phyloP scores from a whole-genome alignment of 108 stramenopile genomes.

The Nitzschia inconspicua region DNA sequence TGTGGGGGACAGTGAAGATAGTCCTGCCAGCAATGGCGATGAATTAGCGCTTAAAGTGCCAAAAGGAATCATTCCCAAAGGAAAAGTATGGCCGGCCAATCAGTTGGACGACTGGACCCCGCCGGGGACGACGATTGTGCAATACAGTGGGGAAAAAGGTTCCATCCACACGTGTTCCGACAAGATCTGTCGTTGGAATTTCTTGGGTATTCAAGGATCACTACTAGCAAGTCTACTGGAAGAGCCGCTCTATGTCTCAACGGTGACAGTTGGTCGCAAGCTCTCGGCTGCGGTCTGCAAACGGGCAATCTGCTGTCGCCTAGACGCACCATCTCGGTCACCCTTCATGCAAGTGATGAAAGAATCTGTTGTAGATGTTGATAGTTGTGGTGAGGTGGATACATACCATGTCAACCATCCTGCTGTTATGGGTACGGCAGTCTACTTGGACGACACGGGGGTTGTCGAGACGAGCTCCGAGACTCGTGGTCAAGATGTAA shows the following conservation, averaged over 20 bases:
- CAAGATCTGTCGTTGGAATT: slow-evolving; percentile 84
- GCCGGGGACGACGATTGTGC: slow-evolving; percentile 70
- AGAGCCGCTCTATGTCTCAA: slow-evolving; percentile 51
- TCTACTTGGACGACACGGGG: slow-evolving; percentile 77
- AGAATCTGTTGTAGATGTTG: not conserved
- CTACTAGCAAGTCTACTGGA: slow-evolving; percentile 58
- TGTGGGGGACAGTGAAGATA: not conserved
- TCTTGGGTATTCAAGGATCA: slow-evolving; percentile 76
- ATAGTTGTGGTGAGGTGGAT: too few species aligned
- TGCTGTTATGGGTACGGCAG: slow-evolving; percentile 74
- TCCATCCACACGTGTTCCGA: slow-evolving; percentile 52
- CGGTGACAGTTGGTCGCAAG: slow-evolving; percentile 80
- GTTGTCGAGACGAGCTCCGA: slow-evolving; percentile 25
- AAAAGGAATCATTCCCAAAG: not conserved
- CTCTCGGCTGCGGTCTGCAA: slow-evolving; percentile 59
- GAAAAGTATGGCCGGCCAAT: slow-evolving; percentile 65
- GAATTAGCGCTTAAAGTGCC: not conserved
- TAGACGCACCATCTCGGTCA: slow-evolving; percentile 25
- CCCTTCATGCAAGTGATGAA: not conserved
- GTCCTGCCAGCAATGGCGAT: not conserved
- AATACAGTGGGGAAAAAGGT: slow-evolving; percentile 38
- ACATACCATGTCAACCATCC: slow-evolving; percentile 63
- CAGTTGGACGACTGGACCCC: slow-evolving; percentile 78
- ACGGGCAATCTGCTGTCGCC: slow-evolving; percentile 81
- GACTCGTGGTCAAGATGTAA: slow-evolving; percentile 66